Conservation (phyloP, 2,329 filamentous ascomycete genomes). For the Cercospora sp. region DNA sequence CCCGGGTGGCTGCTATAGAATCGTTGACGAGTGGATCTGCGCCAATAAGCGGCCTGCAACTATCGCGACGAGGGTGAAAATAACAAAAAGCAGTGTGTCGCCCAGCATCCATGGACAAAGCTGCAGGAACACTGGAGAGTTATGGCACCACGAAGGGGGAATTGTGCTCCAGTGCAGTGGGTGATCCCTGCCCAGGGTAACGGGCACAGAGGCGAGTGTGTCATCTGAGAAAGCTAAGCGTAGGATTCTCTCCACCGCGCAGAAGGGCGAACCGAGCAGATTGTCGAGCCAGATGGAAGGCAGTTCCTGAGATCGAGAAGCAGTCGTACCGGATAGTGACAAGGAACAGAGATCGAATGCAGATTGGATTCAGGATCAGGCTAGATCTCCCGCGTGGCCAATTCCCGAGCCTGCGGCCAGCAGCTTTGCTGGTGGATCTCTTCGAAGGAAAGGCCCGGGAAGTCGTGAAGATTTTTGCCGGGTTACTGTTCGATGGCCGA, state of each 20-base stretch:
- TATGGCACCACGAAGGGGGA: slow-evolving; percentile 12
- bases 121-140: slow-evolving; percentile 16
- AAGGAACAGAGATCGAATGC: slow-evolving; percentile 24
- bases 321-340: slow-evolving; percentile 15
- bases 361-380: slow-evolving; percentile 15
- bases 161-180: slow-evolving; percentile 12
- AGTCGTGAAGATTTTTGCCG: not conserved
- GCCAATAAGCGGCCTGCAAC: not conserved
- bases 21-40: not conserved
- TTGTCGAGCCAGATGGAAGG: slow-evolving; percentile 6
- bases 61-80: not conserved
- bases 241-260: slow-evolving; percentile 9
- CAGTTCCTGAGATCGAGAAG: slow-evolving; percentile 21
- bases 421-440: not conserved
- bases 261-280: slow-evolving; percentile 14
- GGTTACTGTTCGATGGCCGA: slow-evolving; percentile 1
- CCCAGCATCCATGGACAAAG: not conserved
- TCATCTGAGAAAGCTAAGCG: slow-evolving; percentile 15
- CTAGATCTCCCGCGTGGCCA: slow-evolving; percentile 20
- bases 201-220: slow-evolving; percentile 16
- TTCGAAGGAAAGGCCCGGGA: not conserved
- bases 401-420: slow-evolving; percentile 1
- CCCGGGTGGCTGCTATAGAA: not conserved
- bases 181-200: slow-evolving; percentile 4
- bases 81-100: not conserved